Evolutionary conservation across 2,329 filamentous ascomycete species (phyloP), one percentile per base, ranked within the genome.

Genomic region (Botrytis medusae): DNA sequence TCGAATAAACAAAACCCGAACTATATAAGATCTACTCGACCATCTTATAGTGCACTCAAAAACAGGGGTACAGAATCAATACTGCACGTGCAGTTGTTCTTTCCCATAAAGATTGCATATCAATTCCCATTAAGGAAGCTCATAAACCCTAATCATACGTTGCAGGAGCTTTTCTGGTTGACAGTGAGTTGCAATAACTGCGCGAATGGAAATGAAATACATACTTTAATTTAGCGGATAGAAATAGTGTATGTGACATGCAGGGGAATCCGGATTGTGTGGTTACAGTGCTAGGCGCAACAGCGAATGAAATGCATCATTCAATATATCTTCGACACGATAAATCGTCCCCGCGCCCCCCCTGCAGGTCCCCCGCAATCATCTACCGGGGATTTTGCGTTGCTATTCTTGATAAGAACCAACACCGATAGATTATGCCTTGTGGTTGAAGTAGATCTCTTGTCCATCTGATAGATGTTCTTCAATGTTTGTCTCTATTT

Each of bases 101-200:
- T 63, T 12, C 34, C 48, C 32, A 20, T 12, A n/a, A 5, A 44
- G 54, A 7, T 34, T n/a, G 48, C 71, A 40, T 69, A 65, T 61
- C 71, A 69, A 7, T 34, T 44, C 71, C 63, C 40, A 42, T 69
- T 44, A n/a, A 69, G 63, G 63, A 69, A 72, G 51, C 54, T 69
- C 34, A 18, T 22, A 60, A 69, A 71, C 18, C 60, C 18, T 32
- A 64, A 54, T 44, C 44, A 40, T 51, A 54, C 60, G 46, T 71
- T 57, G 42, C 59, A 42, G 32, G 46, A 42, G 22, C 59, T 64
- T 34, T 64, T 14, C n/a, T 32, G 46, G 18, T 51, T n/a, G 25
- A n/a, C 44, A n/a, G 20, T 59, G 29, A 64, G 20, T 71, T n/a
- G 22, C 16, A 29, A 71, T 42, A 25, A 25, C 42, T 29, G 10